Evolutionary conservation across 495 filamentous ascomycete species (phyloP).

Genomic region (Trichocladium uniseriatum): DNA sequence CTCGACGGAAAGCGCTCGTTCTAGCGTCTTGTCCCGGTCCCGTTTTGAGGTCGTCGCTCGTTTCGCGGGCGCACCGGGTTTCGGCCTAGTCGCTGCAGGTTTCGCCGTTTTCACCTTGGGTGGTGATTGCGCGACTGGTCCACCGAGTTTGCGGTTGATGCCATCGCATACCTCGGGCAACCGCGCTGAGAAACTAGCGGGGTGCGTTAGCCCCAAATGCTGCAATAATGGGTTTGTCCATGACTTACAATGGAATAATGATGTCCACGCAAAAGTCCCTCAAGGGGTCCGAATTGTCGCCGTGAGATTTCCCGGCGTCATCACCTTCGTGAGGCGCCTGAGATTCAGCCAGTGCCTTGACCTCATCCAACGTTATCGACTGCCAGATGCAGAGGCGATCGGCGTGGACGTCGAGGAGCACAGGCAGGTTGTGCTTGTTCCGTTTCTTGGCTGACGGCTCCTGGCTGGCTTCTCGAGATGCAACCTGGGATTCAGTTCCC

Average conservation of each 20-base stretch:
- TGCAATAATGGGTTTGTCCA: neutral
- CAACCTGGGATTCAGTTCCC: constrained; percentile 18
- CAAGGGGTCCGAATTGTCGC: constrained; percentile 30
- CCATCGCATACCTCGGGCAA: constrained; percentile 69
- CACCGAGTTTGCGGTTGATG: constrained; percentile 81
- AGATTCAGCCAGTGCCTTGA: constrained; percentile 45
- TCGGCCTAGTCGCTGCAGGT: constrained; percentile 27
- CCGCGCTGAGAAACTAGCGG: constrained; percentile 59
- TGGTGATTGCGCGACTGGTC: constrained; percentile 56
- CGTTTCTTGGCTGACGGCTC: constrained; percentile 28
- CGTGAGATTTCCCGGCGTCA: constrained; percentile 23
- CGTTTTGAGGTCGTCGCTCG: constrained; percentile 41
- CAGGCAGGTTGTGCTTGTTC: constrained; percentile 34
- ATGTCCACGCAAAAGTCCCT: constrained; percentile 84
- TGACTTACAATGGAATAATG: constrained; percentile 75
- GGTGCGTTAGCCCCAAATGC: neutral
- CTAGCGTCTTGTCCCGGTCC: constrained; percentile 51
- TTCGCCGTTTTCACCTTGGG: constrained; percentile 42
- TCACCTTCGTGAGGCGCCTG: constrained; percentile 22
- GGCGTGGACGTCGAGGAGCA: constrained; percentile 72
- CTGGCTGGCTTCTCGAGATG: constrained; percentile 18
- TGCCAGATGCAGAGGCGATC: constrained; percentile 97
- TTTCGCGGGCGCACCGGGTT: constrained; percentile 49
- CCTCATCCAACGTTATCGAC: constrained; percentile 54
- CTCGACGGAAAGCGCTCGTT: constrained; percentile 66